Conservation (phyloP, 306 rosid genomes). For the Fagus crenata region DNA sequence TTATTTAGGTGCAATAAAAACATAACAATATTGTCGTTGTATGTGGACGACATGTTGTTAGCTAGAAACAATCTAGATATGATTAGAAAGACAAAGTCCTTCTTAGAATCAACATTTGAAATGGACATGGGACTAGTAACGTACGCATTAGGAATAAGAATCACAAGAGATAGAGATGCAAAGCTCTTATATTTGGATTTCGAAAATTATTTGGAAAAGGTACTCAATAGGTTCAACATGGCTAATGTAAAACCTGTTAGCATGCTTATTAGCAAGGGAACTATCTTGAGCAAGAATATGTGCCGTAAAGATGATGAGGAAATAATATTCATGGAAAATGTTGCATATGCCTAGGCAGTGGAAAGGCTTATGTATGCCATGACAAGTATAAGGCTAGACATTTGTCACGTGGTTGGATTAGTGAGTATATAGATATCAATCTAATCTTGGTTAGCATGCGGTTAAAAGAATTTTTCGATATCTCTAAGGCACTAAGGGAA, state of each 20-base stretch:
- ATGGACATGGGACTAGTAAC: neutral
- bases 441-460: neutral
- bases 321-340: neutral
- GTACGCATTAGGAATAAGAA: neutral
- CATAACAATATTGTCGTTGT: neutral
- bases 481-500: neutral
- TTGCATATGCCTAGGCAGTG: neutral
- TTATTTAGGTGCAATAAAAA: neutral
- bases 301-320: neutral
- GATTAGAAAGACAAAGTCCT: neutral
- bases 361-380: neutral
- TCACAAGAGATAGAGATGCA: neutral
- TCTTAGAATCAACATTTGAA: neutral
- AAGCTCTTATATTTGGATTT: neutral
- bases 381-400: conserved; percentile 1
- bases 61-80: neutral
- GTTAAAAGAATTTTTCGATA: neutral
- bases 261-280: neutral
- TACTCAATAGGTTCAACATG: neutral
- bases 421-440: neutral
- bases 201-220: neutral
- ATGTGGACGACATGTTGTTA: neutral
- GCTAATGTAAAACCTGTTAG: neutral
- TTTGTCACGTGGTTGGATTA: neutral
- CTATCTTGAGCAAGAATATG: neutral